Evolutionary conservation across 2,329 filamentous ascomycete genomes (phyloP).

Genomic region (Biscogniauxia mediterranea): DNA sequence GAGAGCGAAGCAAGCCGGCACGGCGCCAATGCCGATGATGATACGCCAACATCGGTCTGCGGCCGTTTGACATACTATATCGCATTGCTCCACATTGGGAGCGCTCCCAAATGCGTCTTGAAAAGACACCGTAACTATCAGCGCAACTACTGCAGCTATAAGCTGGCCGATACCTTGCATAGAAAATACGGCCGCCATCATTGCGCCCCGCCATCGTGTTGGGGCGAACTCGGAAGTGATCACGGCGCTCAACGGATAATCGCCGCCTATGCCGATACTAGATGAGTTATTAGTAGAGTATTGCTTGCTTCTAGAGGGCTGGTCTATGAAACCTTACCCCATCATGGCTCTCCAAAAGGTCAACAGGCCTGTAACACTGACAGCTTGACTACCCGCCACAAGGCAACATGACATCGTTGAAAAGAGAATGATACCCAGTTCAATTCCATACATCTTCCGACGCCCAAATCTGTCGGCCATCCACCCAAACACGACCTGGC

Average conservation of each 20-base stretch:
- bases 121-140: constrained; percentile 67
- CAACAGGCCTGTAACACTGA: constrained; percentile 59
- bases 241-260: constrained; percentile 77
- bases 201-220: constrained; percentile 76
- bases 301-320: background rate
- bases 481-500: constrained; percentile 75
- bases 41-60: constrained; percentile 82
- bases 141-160: constrained; percentile 64
- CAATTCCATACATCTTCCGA: constrained; percentile 79
- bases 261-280: constrained; percentile 75
- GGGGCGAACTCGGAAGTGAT: constrained; percentile 85
- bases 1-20: constrained; percentile 76
- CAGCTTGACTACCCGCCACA: constrained; percentile 57
- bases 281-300: constrained; percentile 10
- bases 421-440: constrained; percentile 70
- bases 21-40: constrained; percentile 74
- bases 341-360: constrained; percentile 77
- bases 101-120: constrained; percentile 47
- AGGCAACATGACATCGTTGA: constrained; percentile 67
- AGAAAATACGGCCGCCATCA: constrained; percentile 81
- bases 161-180: constrained; percentile 86
- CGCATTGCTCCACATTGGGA: constrained; percentile 48
- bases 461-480: constrained; percentile 74
- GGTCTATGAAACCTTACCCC: constrained; percentile 39
- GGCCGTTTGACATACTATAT: constrained; percentile 61